phyloP scores from a whole-genome alignment of 1,284 basidiomycete genomes.

The Leccinum proliferum region DNA sequence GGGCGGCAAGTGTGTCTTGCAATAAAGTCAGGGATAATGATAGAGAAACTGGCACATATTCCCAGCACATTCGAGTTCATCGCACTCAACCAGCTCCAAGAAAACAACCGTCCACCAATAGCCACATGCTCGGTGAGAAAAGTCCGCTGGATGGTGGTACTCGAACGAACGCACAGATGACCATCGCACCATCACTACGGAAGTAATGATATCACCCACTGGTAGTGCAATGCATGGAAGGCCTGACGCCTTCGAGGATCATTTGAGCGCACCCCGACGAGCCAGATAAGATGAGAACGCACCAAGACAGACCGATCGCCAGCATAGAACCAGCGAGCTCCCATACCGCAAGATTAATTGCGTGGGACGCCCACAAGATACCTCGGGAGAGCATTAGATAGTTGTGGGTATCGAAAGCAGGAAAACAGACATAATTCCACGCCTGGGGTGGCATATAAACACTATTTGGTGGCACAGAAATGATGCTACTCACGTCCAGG shows the following conservation, averaged over 20 bases:
- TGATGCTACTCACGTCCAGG: conserved; percentile 43
- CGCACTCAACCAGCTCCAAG: conserved; percentile 52
- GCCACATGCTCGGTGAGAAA: conserved; percentile 38
- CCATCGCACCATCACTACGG: conserved; percentile 48
- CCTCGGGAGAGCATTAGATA: conserved; percentile 15
- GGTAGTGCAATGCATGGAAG: conserved; percentile 45
- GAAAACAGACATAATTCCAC: conserved; percentile 25
- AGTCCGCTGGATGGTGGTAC: conserved; percentile 44
- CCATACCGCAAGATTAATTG: conserved; percentile 40
- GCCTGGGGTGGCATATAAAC: conserved; percentile 11
- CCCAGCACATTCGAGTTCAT: conserved; percentile 49
- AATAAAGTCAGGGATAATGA: conserved; percentile 52
- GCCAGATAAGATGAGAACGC: conserved; percentile 2
- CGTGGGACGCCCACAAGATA: too few relatives aligned
- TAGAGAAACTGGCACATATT: conserved; percentile 41
- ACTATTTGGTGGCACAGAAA: neutral
- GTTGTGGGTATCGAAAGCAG: neutral
- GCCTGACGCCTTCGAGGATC: conserved; percentile 38
- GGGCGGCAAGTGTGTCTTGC: conserved; percentile 24
- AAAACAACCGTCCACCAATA: conserved; percentile 30
- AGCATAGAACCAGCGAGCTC: conserved; percentile 47
- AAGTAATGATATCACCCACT: conserved; percentile 42
- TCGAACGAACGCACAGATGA: conserved; percentile 56
- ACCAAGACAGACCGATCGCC: conserved; percentile 51
- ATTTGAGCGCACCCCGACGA: conserved; percentile 6